Conservation (phyloP, 2,329 filamentous ascomycete species). For the Penicillium psychrosexuale region DNA sequence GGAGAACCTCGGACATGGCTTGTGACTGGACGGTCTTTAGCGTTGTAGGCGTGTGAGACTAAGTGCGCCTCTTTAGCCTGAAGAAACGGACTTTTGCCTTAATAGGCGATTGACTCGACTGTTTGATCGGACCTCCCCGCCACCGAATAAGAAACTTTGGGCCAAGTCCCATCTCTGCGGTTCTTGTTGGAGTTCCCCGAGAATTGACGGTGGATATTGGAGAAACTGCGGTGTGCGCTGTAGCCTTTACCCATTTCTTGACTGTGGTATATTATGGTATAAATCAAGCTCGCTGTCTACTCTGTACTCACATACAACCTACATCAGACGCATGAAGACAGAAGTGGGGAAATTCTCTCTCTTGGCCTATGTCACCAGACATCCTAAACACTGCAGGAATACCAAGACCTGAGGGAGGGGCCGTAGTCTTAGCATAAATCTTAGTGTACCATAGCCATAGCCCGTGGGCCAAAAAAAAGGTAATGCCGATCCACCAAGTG, state of each 20-base stretch:
- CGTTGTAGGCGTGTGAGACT: neutral
- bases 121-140: conserved; percentile 8
- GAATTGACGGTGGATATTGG: neutral
- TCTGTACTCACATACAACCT: no score
- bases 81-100: neutral
- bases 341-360: conserved; percentile 17
- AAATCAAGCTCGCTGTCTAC: conserved; percentile 17
- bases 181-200: conserved; percentile 3
- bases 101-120: conserved; percentile 2
- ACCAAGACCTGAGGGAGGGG: neutral
- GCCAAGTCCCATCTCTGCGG: neutral
- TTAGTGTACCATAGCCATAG: neutral
- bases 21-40: no score
- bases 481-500: conserved; percentile 1
- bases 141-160: conserved; percentile 13
- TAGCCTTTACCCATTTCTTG: no score
- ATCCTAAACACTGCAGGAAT: neutral
- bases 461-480: neutral
- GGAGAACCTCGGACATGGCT: conserved; percentile 11
- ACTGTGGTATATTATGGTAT: no score
- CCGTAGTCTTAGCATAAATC: neutral
- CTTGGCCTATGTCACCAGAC: conserved; percentile 29
- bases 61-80: conserved; percentile 2
- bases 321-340: conserved; percentile 17
- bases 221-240: conserved; percentile 24